These are phyloP conservation scores for Citrus inodora DNA, from an alignment of 345 rosid genomes.

Conservation along the genomic window DNA sequence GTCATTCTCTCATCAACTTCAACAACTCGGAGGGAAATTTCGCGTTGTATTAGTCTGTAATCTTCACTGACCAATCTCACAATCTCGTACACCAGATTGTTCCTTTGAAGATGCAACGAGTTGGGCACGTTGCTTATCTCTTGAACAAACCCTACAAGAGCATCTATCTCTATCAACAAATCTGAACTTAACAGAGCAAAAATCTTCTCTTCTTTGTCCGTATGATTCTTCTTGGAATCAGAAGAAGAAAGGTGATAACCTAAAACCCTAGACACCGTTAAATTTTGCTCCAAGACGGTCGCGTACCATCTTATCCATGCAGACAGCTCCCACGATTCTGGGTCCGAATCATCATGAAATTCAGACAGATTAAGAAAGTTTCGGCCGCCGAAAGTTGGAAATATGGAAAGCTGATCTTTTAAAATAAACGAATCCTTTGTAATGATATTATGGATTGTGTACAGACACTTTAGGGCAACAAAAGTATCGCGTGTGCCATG, in stretches of 20 bases:
- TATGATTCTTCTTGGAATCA: background rate
- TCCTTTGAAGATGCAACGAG: conserved; percentile 40
- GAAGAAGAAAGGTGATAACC: conserved; percentile 29
- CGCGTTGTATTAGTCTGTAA: conserved; percentile 39
- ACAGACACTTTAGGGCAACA: conserved; percentile 62
- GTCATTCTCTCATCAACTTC: conserved; percentile 31
- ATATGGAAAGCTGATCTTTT: conserved; percentile 40
- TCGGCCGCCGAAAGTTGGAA: conserved; percentile 38
- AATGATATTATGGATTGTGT: conserved; percentile 35
- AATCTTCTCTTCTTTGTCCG: conserved; percentile 12
- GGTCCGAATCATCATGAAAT: conserved; percentile 36
- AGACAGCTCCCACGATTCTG: conserved; percentile 33
- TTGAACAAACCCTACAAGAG: conserved; percentile 31
- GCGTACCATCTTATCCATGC: conserved; percentile 70
- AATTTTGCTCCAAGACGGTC: conserved; percentile 36
- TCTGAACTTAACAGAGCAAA: conserved; percentile 18
- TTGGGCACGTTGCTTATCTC: conserved; percentile 33
- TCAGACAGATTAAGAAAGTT: conserved; percentile 41
- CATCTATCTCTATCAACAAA: conserved; percentile 34
- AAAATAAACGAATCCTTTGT: conserved; percentile 38
- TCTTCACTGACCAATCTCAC: conserved; percentile 47
- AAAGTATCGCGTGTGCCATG: conserved; percentile 30
- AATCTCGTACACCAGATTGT: conserved; percentile 43
- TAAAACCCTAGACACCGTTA: conserved; percentile 38
- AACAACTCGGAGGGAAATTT: conserved; percentile 33